Base-by-base conservation (phyloP, 805 yeast genomes). In the Naumovozyma dairenensis region DNA sequence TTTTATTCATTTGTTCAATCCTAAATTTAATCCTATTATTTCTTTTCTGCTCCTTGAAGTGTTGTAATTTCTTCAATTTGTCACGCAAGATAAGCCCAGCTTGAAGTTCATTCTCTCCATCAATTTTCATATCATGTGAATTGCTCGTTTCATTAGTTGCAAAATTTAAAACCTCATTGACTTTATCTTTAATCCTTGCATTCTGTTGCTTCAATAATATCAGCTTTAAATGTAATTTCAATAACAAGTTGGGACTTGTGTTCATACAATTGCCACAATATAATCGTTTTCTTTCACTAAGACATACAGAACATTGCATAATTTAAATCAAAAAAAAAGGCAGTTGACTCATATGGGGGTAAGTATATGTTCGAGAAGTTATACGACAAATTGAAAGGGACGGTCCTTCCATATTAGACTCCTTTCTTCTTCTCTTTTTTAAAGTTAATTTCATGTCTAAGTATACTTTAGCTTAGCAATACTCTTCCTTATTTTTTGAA, bases 241-340 rank as follows among this genome's bases (percentile, higher is more conserved):
- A 28, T 21, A 51, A 32, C 13, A 51, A 22, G 16, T 27, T 32
- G 7, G 56, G 56, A 20, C 53, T 47, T 18, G 45, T 40, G 25
- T 40, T 49, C 28, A 49, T 33, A 31, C 56, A 51, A 39, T 49
- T 54, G 4, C 44, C 31, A 33, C 56, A 51, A 21, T 42, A 49
- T 7, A 14, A 12, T 10, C 13, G 26, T 12, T 12, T 24, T 6
- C 14, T 24, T 5, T 24, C 14, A 12, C n/a, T 24, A 24, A 6
- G 6, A 12, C 26, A 24, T 14, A 24, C 13, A 12, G 26, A 24
- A 24, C 26, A 24, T 12, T 10, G 13, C 26, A 24, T 24, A n/a
- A n/a, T n/a, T n/a, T n/a, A n/a, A n/a, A n/a, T n/a, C n/a, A n/a
- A n/a, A n/a, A n/a, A n/a, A n/a, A n/a, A n/a, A n/a, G n/a, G n/a